These are phyloP conservation scores for Thyridium curvatum DNA, from an alignment of 2,329 filamentous ascomycete genomes.

Conservation along the genomic window DNA sequence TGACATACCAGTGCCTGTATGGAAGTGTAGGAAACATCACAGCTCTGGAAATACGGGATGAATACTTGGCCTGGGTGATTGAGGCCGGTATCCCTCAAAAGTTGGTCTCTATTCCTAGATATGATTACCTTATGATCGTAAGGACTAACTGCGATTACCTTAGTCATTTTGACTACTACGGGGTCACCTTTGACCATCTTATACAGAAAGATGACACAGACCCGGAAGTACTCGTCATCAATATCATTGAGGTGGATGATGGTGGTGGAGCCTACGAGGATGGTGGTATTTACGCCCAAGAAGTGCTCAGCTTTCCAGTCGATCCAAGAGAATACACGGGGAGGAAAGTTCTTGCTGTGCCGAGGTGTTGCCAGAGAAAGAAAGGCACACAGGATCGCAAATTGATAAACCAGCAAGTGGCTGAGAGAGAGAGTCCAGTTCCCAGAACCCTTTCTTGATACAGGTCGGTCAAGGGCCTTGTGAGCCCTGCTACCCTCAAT, in stretches of 20 bases:
- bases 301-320: no score
- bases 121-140: background rate
- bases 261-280: conserved; percentile 14
- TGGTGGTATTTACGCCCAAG: conserved; percentile 23
- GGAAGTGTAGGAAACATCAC: background rate
- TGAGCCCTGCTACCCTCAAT: no score
- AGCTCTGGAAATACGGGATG: conserved; percentile 4
- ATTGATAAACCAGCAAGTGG: conserved; percentile 26
- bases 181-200: conserved; percentile 33
- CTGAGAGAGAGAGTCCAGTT: no score
- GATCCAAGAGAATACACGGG: conserved; percentile 28
- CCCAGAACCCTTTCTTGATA: no score
- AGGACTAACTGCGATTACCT: background rate
- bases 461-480: no score
- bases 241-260: conserved; percentile 32
- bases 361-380: conserved; percentile 31
- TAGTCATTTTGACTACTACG: conserved; percentile 26
- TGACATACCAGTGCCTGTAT: conserved; percentile 7
- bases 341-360: conserved; percentile 31
- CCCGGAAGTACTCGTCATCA: conserved; percentile 34
- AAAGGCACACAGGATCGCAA: conserved; percentile 25
- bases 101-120: background rate
- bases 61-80: conserved; percentile 11
- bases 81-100: background rate
- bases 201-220: conserved; percentile 24